Base-by-base conservation (phyloP, 78 protist species). In the Cavenderia fasciculata region DNA sequence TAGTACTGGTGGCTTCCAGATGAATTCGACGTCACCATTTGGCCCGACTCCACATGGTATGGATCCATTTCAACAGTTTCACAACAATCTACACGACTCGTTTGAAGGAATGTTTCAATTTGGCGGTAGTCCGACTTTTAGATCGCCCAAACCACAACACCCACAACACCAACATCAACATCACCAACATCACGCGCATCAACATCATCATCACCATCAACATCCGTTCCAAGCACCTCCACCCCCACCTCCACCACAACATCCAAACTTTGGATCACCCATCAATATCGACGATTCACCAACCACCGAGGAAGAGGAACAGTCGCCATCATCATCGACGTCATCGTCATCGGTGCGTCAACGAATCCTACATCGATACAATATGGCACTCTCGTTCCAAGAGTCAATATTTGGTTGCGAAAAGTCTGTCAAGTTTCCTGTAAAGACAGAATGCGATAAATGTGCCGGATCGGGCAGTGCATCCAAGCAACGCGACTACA, bases 371-470 rank as follows among this genome's bases (percentile, higher is more conserved):
- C n/a, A n/a, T n/a, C n/a, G n/a, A n/a, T n/a, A n/a, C n/a, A n/a
- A n/a, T n/a, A n/a, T n/a, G n/a, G n/a, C 41, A 33, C 12, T 82
- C 6, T 33, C 76, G 29, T 82, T 82, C 54, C 36, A 25, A 47
- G 90, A 82, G n/a, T 19, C 69, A 7, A 54, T 82, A 16, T 57
- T 52, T 68, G 90, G 90, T 31, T 47, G 61, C 14, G 90, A 82
- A 56, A 65, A 57, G 19, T 46, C 19, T 33, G 10, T 82, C 19
- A 25, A 61, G 23, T 68, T 68, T 31, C 69, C 68, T 4, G 54
- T 68, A 0, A 63, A 78, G 3, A 33, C 23, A 5, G 74, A 47
- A 40, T 78, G 88, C 40, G 41, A 25, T 23, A 27, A 36, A 18
- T 78, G 88, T 54, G 27, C 29, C 11, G 88, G 74, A 1, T 47